phyloP scores from a whole-genome alignment of 441 rosid genomes.

The Populus hybrid region DNA sequence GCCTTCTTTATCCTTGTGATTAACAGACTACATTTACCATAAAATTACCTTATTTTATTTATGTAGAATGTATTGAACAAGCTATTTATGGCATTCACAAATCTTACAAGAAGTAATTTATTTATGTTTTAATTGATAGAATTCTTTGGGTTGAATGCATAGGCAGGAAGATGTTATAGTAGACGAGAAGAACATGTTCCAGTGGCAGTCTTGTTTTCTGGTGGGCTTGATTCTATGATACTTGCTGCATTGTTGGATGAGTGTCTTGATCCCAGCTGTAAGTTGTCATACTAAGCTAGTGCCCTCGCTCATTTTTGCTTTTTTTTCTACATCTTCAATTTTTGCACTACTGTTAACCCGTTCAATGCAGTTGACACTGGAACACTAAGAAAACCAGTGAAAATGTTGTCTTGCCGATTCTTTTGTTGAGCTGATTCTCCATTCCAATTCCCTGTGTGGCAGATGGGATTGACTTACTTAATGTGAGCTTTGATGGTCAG shows the following conservation, averaged over 20 bases:
- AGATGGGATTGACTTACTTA: constrained; percentile 88
- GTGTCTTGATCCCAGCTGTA: constrained; percentile 68
- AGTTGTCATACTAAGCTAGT: constrained; percentile 16
- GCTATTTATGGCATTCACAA: background rate
- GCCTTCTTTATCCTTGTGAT: too few species aligned
- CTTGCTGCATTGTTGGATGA: constrained; percentile 80
- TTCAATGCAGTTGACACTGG: background rate
- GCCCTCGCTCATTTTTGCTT: background rate
- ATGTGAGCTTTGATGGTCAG: constrained; percentile 84
- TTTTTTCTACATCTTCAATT: background rate
- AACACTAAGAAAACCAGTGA: background rate
- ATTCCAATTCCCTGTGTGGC: constrained; percentile 17
- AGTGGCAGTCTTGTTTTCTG: constrained; percentile 88
- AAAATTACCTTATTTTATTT: too few species aligned
- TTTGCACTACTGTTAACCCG: background rate
- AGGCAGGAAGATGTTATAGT: constrained; percentile 36
- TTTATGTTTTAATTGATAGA: background rate
- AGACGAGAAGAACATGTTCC: constrained; percentile 45
- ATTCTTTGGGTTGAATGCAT: constrained; percentile 19
- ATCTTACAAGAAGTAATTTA: background rate
- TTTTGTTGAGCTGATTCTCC: constrained; percentile 3
- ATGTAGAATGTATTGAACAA: background rate
- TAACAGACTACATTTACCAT: too few species aligned
- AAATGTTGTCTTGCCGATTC: constrained; percentile 4
- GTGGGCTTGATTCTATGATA: constrained; percentile 95